Percentiles rank a stretch among this genome's conserved stretches.
phyloP scores from a whole-genome alignment of 768 basidiomycete species.

The Leucocoprinus leucothites region DNA sequence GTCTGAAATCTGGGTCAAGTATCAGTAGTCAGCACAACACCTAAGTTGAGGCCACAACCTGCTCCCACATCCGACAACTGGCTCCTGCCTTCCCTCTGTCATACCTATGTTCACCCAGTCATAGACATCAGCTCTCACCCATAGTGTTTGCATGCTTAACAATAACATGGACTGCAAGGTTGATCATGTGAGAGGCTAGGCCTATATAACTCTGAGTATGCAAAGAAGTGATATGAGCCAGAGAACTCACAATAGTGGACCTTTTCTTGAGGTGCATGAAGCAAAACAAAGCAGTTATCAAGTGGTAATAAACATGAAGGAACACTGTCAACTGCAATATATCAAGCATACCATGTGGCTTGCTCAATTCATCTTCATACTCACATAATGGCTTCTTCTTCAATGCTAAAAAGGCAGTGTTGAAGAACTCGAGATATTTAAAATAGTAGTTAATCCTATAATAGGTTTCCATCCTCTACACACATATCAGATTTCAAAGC shows the following conservation, averaged over 20 bases:
- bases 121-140: no score
- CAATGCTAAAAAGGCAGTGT: slow-evolving; percentile 94
- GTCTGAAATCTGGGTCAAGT: no score
- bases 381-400: slow-evolving; percentile 97
- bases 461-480: slow-evolving; percentile 86
- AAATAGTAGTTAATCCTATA: slow-evolving; percentile 99
- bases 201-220: slow-evolving; percentile 42
- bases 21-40: no score
- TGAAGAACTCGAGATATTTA: slow-evolving; percentile 95
- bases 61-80: no score
- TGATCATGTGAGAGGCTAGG: slow-evolving; percentile 91
- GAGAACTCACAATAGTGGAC: slow-evolving; percentile 79
- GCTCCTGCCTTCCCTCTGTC: no score
- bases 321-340: slow-evolving; percentile 56
- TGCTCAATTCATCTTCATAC: slow-evolving; percentile 23
- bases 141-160: no score
- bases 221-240: not conserved
- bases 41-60: no score
- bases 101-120: no score
- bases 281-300: slow-evolving; percentile 93
- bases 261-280: slow-evolving; percentile 91
- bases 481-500: not conserved
- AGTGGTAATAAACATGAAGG: slow-evolving; percentile 98
- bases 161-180: slow-evolving; percentile 94
- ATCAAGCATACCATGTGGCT: slow-evolving; percentile 9